Evolutionary conservation across 352 stramenopile species (phyloP).

Genomic region (Pythium dissotocum): DNA sequence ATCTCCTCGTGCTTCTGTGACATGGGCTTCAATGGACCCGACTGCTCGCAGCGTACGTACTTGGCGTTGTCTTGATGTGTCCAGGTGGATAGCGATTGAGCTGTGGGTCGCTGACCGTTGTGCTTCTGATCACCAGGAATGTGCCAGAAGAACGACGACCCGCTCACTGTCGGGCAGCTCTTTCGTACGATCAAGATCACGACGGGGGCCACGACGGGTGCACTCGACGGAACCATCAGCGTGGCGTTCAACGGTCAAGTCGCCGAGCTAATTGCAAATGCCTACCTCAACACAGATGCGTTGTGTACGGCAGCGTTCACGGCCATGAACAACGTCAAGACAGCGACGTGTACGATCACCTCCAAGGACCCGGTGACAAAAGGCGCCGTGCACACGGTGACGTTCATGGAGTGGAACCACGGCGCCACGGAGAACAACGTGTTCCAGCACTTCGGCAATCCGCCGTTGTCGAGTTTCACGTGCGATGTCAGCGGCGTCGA

Average conservation of each 20-base stretch:
- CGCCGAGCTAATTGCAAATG: slow-evolving; percentile 42
- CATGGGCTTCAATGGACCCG: slow-evolving; percentile 74
- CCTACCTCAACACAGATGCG: slow-evolving; percentile 29
- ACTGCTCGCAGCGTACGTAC: slow-evolving; percentile 76
- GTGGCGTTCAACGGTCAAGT: slow-evolving; percentile 56
- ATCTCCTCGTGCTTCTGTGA: slow-evolving; percentile 84
- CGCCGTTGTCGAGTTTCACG: slow-evolving; percentile 65
- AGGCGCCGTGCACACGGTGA: slow-evolving; percentile 63
- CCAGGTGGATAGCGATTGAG: neutral
- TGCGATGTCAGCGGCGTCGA: slow-evolving; percentile 68
- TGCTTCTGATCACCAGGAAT: slow-evolving; percentile 39
- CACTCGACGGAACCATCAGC: slow-evolving; percentile 38
- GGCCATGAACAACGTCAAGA: slow-evolving; percentile 41
- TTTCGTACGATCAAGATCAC: slow-evolving; percentile 63
- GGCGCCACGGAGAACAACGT: slow-evolving; percentile 83
- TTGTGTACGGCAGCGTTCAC: slow-evolving; percentile 49
- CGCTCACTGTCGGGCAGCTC: slow-evolving; percentile 67
- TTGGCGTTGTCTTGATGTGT: neutral
- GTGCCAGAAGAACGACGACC: slow-evolving; percentile 89
- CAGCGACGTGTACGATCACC: slow-evolving; percentile 39
- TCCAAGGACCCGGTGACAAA: slow-evolving; percentile 38
- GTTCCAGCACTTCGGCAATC: slow-evolving; percentile 76
- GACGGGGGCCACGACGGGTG: slow-evolving; percentile 32
- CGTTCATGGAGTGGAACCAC: slow-evolving; percentile 61
- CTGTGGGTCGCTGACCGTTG: neutral